phyloP scores from a whole-genome alignment of 306 rosid species.

The Vicia villosa region DNA sequence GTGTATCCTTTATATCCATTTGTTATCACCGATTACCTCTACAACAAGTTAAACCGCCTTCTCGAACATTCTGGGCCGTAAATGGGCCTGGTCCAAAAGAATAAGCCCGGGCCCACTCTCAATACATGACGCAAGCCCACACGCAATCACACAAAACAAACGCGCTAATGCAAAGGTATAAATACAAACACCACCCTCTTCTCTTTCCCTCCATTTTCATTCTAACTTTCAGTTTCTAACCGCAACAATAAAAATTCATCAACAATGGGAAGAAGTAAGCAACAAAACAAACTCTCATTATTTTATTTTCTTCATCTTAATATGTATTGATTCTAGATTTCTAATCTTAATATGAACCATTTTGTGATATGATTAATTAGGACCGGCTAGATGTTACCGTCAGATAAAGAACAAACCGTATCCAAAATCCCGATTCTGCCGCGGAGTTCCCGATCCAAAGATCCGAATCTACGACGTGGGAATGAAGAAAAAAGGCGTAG shows the following conservation, averaged over 20 bases:
- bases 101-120: background rate
- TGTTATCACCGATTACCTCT: too few relatives aligned
- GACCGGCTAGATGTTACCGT: slow-evolving; percentile 78
- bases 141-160: slow-evolving; percentile 7
- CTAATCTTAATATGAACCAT: too few relatives aligned
- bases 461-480: slow-evolving; percentile 76
- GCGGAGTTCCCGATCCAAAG: slow-evolving; percentile 73
- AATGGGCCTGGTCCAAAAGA: background rate
- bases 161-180: slow-evolving; percentile 17
- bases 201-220: slow-evolving; percentile 2
- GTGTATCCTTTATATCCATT: too few relatives aligned
- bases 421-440: slow-evolving; percentile 72
- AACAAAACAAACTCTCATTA: background rate
- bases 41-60: background rate
- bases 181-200: background rate
- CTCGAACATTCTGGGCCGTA: slow-evolving; percentile 9
- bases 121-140: slow-evolving; percentile 17
- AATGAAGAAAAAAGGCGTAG: slow-evolving; percentile 69
- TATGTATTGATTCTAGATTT: too few relatives aligned
- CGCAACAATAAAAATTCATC: background rate
- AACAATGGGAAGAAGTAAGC: slow-evolving; percentile 33
- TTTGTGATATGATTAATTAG: slow-evolving; percentile 25
- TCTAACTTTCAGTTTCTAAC: background rate
- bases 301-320: background rate
- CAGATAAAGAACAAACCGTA: slow-evolving; percentile 74